Evolutionary conservation across 2,329 filamentous ascomycete species (phyloP).

Genomic region (Clonostachys solani): DNA sequence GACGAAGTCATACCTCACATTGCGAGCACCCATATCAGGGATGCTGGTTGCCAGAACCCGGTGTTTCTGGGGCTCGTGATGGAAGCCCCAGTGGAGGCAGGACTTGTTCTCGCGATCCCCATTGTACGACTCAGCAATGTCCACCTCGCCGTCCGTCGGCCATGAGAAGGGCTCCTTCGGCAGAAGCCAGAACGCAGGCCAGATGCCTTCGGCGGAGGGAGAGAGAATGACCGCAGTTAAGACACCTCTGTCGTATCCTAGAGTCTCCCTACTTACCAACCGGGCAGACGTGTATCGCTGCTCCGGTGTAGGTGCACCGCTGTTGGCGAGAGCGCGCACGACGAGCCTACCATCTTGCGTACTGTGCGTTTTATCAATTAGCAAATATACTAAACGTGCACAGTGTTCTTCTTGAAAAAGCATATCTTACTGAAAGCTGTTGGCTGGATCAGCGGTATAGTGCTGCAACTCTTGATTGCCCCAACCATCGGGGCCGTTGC

Average conservation of each 20-base stretch:
- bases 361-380: conserved; percentile 8
- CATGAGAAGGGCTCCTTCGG: conserved; percentile 53
- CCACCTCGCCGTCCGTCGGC: conserved; percentile 56
- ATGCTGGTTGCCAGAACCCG: conserved; percentile 47
- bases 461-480: conserved; percentile 57
- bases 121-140: conserved; percentile 60
- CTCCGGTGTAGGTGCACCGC: conserved; percentile 21
- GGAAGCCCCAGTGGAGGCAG: conserved; percentile 56
- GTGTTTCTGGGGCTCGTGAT: conserved; percentile 52
- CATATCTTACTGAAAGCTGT: conserved; percentile 43
- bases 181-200: conserved; percentile 60
- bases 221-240: conserved; percentile 45
- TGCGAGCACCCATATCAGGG: conserved; percentile 37
- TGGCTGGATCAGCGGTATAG: conserved; percentile 43
- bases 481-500: conserved; percentile 55
- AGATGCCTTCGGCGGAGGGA: conserved; percentile 51
- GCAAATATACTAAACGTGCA: not conserved
- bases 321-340: conserved; percentile 41
- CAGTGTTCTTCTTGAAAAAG: not conserved
- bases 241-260: conserved; percentile 45
- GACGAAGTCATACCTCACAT: conserved; percentile 49
- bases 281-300: conserved; percentile 50
- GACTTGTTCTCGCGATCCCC: conserved; percentile 48
- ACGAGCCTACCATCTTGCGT: conserved; percentile 46
- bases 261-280: conserved; percentile 46